A percentile compares a stretch with the other conserved stretches of the same genome.
Conservation (phyloP, 108 stramenopile species). For the Skeletonema grethae region DNA sequence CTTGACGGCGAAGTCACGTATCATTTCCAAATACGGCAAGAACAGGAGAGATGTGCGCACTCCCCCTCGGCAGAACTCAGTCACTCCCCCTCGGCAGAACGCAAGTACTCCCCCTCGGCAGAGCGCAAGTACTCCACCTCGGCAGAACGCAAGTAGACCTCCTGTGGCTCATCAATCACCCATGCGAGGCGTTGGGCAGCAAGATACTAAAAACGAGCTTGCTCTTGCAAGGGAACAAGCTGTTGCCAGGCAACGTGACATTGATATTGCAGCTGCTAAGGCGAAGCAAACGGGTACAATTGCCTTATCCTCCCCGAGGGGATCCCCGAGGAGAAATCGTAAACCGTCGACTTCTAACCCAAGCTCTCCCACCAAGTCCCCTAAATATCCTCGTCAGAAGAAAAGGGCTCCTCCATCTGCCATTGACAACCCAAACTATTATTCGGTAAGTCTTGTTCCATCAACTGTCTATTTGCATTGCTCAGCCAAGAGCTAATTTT, state of each 20-base stretch:
- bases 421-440: slow-evolving; percentile 37
- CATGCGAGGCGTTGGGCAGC: neutral
- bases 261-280: slow-evolving; percentile 7
- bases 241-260: slow-evolving; percentile 9
- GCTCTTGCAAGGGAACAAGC: slow-evolving; percentile 7
- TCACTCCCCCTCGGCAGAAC: neutral
- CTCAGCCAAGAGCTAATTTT: neutral
- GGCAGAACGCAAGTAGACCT: neutral
- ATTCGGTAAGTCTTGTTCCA: slow-evolving; percentile 27
- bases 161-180: neutral
- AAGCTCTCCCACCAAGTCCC: neutral
- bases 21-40: slow-evolving; percentile 35
- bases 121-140: neutral
- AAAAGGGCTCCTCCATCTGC: slow-evolving; percentile 27
- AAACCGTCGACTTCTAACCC: too few species aligned
- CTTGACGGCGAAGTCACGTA: slow-evolving; percentile 36
- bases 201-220: neutral
- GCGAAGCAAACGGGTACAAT: neutral
- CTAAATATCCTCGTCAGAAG: slow-evolving; percentile 9
- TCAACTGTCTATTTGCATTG: neutral
- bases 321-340: too few species aligned
- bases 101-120: neutral
- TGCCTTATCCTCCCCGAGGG: neutral
- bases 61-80: neutral
- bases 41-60: slow-evolving; percentile 16